Conservation (phyloP, 176 grass and related monocot genomes). For the Carex cristatella region DNA sequence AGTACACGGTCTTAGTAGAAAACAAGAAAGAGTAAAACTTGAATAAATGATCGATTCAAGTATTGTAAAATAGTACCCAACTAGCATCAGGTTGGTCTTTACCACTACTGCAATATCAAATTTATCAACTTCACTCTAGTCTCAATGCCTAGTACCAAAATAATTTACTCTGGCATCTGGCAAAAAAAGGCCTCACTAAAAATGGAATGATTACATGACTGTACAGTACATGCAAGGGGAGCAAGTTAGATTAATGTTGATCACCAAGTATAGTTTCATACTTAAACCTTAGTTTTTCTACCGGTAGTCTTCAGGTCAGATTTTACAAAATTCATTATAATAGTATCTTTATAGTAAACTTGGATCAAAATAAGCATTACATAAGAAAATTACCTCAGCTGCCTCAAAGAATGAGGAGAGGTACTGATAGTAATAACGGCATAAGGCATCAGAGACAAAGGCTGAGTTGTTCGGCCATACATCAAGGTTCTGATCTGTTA, state of each 20-base stretch:
- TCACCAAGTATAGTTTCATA: background rate
- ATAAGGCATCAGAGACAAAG: conserved; percentile 83
- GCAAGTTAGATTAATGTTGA: background rate
- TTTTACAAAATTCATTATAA: background rate
- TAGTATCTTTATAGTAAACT: background rate
- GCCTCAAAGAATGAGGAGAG: conserved; percentile 89
- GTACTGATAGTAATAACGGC: conserved; percentile 95
- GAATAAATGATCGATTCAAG: too few species aligned
- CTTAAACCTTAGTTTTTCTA: background rate
- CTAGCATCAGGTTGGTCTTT: too few species aligned
- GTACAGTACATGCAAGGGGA: background rate
- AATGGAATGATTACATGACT: too few species aligned
- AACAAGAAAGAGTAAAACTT: too few species aligned
- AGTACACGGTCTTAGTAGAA: too few species aligned
- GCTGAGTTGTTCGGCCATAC: conserved; percentile 80
- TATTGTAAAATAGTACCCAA: too few species aligned
- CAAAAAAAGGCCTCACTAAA: too few species aligned
- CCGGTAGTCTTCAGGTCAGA: background rate
- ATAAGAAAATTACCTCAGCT: conserved; percentile 55
- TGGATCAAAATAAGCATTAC: background rate
- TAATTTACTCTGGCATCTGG: too few species aligned
- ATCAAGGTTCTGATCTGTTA: conserved; percentile 87
- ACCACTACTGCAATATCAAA: too few species aligned
- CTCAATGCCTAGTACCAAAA: too few species aligned
- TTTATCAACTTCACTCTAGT: too few species aligned